Percentiles rank a stretch among this genome's conserved stretches.
phyloP scores from a whole-genome alignment of 345 rosid species.

The Pseudoturritis turrita region DNA sequence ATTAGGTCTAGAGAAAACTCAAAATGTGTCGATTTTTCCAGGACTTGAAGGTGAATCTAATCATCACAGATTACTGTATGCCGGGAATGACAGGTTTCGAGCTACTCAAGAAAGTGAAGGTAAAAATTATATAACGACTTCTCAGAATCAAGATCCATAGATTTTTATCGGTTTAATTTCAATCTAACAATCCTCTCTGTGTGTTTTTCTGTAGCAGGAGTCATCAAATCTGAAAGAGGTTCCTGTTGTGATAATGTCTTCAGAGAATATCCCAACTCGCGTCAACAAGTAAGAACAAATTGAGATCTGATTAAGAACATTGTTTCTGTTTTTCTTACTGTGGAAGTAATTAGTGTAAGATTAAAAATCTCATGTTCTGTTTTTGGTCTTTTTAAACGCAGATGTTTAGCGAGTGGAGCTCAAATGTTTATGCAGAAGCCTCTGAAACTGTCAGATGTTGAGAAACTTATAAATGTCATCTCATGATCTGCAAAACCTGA shows the following conservation, averaged over 20 bases:
- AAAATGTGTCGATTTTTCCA: conserved; percentile 2
- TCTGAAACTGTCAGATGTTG: conserved; percentile 64
- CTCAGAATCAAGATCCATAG: neutral
- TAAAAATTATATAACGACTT: conserved; percentile 2
- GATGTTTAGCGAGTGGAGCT: conserved; percentile 91
- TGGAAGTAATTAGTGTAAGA: neutral
- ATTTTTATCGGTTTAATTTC: neutral
- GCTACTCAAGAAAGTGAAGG: conserved; percentile 84
- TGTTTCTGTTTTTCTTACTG: neutral
- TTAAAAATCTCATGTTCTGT: neutral
- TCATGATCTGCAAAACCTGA: conserved; percentile 41
- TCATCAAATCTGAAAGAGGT: conserved; percentile 66
- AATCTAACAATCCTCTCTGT: neutral
- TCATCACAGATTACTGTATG: conserved; percentile 93
- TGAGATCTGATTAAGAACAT: neutral
- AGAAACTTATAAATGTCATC: conserved; percentile 45
- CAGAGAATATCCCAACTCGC: conserved; percentile 72
- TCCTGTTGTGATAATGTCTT: conserved; percentile 86
- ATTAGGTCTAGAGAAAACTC: neutral
- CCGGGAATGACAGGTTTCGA: conserved; percentile 95
- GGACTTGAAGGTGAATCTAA: conserved; percentile 61
- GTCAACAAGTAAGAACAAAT: conserved; percentile 49
- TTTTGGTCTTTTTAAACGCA: neutral
- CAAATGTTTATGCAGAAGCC: conserved; percentile 93
- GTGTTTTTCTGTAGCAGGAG: conserved; percentile 49